Evolutionary conservation across 75 land plant species (phyloP).

Genomic region (Pseudotsuga menziesii): DNA sequence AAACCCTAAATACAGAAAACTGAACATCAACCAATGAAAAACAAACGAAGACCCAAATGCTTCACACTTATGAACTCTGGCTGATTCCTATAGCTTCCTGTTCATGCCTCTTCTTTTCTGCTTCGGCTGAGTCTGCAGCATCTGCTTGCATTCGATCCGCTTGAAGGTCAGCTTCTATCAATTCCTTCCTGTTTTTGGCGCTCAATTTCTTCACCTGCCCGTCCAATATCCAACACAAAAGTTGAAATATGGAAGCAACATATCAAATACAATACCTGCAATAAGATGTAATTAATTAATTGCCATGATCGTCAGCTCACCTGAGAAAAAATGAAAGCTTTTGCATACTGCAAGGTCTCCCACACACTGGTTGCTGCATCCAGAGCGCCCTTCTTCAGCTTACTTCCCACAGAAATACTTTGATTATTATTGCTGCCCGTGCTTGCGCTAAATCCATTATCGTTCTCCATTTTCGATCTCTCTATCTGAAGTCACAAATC

Average conservation of each 20-base stretch:
- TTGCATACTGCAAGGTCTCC: neutral
- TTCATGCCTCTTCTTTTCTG: too few relatives aligned
- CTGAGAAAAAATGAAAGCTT: slow-evolving; percentile 5
- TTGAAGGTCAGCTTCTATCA: too few relatives aligned
- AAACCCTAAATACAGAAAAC: too few relatives aligned
- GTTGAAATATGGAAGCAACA: neutral
- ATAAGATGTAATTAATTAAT: neutral
- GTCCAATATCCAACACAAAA: neutral
- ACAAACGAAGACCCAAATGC: too few relatives aligned
- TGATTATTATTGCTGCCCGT: neutral
- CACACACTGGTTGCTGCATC: neutral
- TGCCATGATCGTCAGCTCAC: neutral
- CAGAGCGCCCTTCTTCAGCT: neutral
- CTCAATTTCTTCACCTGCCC: slow-evolving; percentile 27
- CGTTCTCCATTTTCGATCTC: too few relatives aligned
- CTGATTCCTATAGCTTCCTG: too few relatives aligned
- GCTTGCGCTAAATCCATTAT: neutral
- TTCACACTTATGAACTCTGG: too few relatives aligned
- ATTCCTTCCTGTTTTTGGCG: slow-evolving; percentile 13
- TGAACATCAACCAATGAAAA: too few relatives aligned
- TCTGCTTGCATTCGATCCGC: too few relatives aligned
- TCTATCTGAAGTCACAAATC: too few relatives aligned
- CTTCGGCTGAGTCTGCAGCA: too few relatives aligned
- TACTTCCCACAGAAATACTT: neutral
- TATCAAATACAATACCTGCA: neutral